Percentiles rank a stretch among this genome's conserved stretches.
Conservation (phyloP, 2,329 filamentous ascomycete species). For the Fusarium citri region DNA sequence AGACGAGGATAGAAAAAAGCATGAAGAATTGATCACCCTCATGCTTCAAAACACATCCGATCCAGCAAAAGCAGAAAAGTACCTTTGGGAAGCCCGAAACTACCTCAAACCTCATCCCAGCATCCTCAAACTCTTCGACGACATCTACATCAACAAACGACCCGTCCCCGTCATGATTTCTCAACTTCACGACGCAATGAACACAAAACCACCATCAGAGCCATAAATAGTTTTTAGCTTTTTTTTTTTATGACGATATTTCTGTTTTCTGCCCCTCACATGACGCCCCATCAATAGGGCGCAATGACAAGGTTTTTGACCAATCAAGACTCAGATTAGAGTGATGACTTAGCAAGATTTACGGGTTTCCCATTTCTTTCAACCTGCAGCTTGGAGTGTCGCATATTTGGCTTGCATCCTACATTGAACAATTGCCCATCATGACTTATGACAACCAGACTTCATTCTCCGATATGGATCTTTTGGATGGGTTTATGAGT, state of each 20-base stretch:
- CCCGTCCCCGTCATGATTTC: conserved; percentile 29
- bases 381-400: background rate
- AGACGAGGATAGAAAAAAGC: conserved; percentile 9
- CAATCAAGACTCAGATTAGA: no score
- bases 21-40: conserved; percentile 22
- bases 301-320: conserved; percentile 36
- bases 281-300: conserved; percentile 43
- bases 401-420: no score
- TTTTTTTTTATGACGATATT: background rate
- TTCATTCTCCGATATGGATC: conserved; percentile 30
- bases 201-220: background rate
- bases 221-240: conserved; percentile 4
- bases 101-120: conserved; percentile 28
- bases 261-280: conserved; percentile 18
- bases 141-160: conserved; percentile 36
- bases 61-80: conserved; percentile 32
- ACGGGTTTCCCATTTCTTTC: conserved; percentile 20
- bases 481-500: conserved; percentile 33
- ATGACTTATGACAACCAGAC: conserved; percentile 21
- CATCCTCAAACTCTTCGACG: conserved; percentile 33
- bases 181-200: conserved; percentile 29
- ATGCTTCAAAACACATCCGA: conserved; percentile 33
- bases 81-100: conserved; percentile 35
- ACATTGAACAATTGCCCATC: background rate
- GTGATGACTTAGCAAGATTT: conserved; percentile 9